Base-by-base conservation (phyloP, 352 stramenopile genomes). In the Pythium aristosporum region DNA sequence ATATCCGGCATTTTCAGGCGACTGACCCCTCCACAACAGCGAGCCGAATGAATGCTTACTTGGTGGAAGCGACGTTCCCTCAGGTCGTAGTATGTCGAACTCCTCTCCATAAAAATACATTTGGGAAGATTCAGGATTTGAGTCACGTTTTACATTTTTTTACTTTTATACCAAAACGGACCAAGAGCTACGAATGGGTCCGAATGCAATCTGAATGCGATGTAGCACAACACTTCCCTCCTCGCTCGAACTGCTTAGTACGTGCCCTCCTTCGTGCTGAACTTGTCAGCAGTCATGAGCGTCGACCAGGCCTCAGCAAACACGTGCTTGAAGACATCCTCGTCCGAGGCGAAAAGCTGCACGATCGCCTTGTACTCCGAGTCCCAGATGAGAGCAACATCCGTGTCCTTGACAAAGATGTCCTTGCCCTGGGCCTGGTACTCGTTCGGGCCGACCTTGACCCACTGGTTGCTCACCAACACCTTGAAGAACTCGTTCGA, bases 321-420 rank as follows among this genome's bases (percentile, higher is more conserved):
- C 13, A 54, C 48, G 15, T 54, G 15, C 25, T 54, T 32, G 48
- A 54, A 54, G 1, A 54, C 2, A 5, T 0, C 48, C 9, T 54
- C 48, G 28, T 54, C 48, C 25, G 48, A 39, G 2, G 48, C 48
- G 6, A 54, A 54, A 15, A 41, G 25, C 28, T 54, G 25, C 25
- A 54, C 48, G 28, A 54, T 54, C 25, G 25, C 25, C 48, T 54
- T 54, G 48, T 41, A 54, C 48, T 20, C 28, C 28, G 48, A 41
- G 48, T 54, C 48, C 48, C 25, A 54, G 28, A 54, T 5, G 5
- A 54, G 48, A 25, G 48, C 48, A 4, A 54, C 48, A 25, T 54
- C 48, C 48, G 48, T 54, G 48, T 39, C 48, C 13, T 25, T 9
- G 13, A 54, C 48, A 25, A 25, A 39, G 15, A 54, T 2, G 25